Conservation (phyloP, 208 protist species). For the Angomonas desouzai region DNA sequence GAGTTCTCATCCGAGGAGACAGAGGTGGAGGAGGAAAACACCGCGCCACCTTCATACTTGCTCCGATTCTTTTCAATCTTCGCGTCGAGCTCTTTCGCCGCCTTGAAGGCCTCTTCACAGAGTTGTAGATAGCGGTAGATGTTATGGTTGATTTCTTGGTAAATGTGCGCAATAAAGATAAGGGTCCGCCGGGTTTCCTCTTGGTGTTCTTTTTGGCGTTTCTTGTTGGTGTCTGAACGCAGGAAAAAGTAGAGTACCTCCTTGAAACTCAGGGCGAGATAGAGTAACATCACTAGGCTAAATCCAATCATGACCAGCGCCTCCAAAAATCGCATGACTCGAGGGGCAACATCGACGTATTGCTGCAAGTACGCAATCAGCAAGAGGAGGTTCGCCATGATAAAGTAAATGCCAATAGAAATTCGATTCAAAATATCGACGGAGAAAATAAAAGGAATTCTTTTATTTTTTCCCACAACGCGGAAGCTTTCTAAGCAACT, state of each 20-base stretch:
- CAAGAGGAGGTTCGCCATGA: slow-evolving; percentile 17
- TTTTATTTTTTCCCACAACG: not conserved
- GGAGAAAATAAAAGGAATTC: not conserved
- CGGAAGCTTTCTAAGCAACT: not conserved
- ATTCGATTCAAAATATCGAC: not conserved
- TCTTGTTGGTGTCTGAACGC: not conserved
- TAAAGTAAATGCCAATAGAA: not conserved
- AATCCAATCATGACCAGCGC: slow-evolving; percentile 18
- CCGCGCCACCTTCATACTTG: not conserved
- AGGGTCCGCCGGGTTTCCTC: not conserved
- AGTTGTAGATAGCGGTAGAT: slow-evolving; percentile 14
- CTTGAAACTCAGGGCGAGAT: slow-evolving; percentile 3
- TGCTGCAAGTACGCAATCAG: slow-evolving; percentile 14
- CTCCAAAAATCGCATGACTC: slow-evolving; percentile 5
- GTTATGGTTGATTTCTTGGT: slow-evolving; percentile 10
- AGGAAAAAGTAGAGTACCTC: not conserved
- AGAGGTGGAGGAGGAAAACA: slow-evolving; percentile 8
- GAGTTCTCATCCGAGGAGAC: not conserved
- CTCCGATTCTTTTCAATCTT: not conserved
- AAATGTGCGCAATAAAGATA: slow-evolving; percentile 1
- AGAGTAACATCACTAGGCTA: not conserved
- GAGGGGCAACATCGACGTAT: not conserved
- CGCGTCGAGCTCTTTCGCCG: slow-evolving; percentile 12
- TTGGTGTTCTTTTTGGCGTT: not conserved
- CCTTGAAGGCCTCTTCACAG: slow-evolving; percentile 11